Base-by-base conservation (phyloP, 208 protist genomes). In the Leishmania guyanensis region DNA sequence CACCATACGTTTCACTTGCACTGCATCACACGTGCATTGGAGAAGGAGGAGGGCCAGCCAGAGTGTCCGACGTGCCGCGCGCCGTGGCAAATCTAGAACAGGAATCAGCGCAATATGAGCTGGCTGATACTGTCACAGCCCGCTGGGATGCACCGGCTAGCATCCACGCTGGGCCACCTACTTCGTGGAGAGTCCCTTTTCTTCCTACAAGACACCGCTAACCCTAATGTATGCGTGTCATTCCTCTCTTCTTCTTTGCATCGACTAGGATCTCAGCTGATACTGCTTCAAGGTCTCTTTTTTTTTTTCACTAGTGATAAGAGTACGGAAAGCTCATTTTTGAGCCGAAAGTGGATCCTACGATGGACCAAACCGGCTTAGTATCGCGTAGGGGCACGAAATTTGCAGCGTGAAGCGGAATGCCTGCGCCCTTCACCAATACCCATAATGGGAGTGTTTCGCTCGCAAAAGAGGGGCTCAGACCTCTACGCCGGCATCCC, bases 1-100 rank as follows among this genome's bases (percentile, higher is more conserved):
- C 98, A 98, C 75, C 99, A 99, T 89, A 99, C 98, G 12, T 99
- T 99, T 92, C 99, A 99, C 90, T 98, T 99, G 80, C 99, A 99
- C 87, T 99, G 99, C 90, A 99, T 99, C 84, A 99, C 98, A 10
- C 88, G 95, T 33, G 99, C 98, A 94, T 62, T 90, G 16, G 83
- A 88, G 39, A 88, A 88, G 46, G 91, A 95, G 50, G 88, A 86
- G 33, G 90, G 87, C 10, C 86, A 87, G 74, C 77, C 87, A n/a
- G 80, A 80, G 43, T 98, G 94, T 72, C 94, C 94, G 9, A 96
- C 95, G 80, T 98, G 94, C 75, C 90, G 94, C 22, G 85, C 90
- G 81, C 81, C 89, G 54, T 98, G 94, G 94, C 88, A 96, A 58
- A 93, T 92, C 39, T 93, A 73, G 69, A 53, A 73, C 17, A n/a